Conservation (phyloP, 108 stramenopile species). For the Nitzschia sp. region DNA sequence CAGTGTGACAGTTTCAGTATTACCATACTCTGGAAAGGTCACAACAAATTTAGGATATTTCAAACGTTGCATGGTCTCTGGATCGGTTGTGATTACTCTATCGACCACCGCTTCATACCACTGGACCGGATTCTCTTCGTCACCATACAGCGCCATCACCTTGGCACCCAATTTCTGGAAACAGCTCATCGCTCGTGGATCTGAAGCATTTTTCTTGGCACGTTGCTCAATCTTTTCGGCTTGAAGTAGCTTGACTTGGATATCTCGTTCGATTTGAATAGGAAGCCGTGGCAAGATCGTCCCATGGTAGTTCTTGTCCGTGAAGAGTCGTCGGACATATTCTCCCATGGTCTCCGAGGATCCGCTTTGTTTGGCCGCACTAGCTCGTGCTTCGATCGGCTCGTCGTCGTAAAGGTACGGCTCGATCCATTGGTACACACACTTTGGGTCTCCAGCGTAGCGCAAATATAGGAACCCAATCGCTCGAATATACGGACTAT, state of each 20-base stretch:
- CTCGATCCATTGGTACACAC: slow-evolving; percentile 83
- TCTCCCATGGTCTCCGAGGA: slow-evolving; percentile 67
- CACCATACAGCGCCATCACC: slow-evolving; percentile 91
- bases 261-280: slow-evolving; percentile 83
- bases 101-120: slow-evolving; percentile 98
- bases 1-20: slow-evolving; percentile 83
- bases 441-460: slow-evolving; percentile 85
- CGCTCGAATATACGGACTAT: slow-evolving; percentile 92
- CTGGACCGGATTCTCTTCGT: slow-evolving; percentile 92
- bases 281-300: slow-evolving; percentile 94
- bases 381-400: slow-evolving; percentile 51
- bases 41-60: slow-evolving; percentile 85
- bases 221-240: slow-evolving; percentile 87
- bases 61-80: slow-evolving; percentile 48
- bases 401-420: slow-evolving; percentile 93
- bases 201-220: slow-evolving; percentile 65
- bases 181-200: slow-evolving; percentile 60
- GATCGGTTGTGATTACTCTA: slow-evolving; percentile 68
- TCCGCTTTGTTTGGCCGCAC: slow-evolving; percentile 9
- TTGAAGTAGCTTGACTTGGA: slow-evolving; percentile 90
- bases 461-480: slow-evolving; percentile 95
- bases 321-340: slow-evolving; percentile 72
- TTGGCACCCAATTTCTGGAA: slow-evolving; percentile 70
- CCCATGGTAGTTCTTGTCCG: slow-evolving; percentile 87
- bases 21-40: slow-evolving; percentile 95